Evolutionary conservation across 768 basidiomycete species (phyloP), one percentile per base, ranked within the genome.

Genomic region (Suillus alpinus): DNA sequence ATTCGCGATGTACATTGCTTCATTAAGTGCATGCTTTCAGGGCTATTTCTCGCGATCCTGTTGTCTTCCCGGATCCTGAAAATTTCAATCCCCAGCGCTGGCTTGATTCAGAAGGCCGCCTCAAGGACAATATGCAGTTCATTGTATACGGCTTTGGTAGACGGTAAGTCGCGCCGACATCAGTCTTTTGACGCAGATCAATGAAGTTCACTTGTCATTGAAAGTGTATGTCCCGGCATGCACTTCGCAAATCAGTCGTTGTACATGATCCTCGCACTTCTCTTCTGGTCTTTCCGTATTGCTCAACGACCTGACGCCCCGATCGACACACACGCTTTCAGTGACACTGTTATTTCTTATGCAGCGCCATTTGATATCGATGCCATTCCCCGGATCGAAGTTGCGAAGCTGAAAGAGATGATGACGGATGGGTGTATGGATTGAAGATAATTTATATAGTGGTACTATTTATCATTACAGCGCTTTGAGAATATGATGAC

Each of bases 241-340:
- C 78, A 86, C 68, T 80, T 69, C 29, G 67, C 65, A 3, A 57
- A 75, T 26, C 65, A 69, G 1, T 87, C 87, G 1, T 73, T 88
- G 0, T 86, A 84, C 66, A 75, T 88, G 46, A 87, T 83, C 66
- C 81, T 85, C 0, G 84, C 86, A 0, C 73, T 85, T 16, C 70
- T 85, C 9, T 76, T 86, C 10, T 88, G 86, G 85, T 81, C 86
- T 0, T 88, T 88, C 75, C 77, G 69, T 0, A 75, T 89, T 40
- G 70, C 71, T 9, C 65, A 79, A 31, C 81, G 84, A 62, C 78
- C 81, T 0, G 64, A 70, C 1, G 69, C 75, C 6, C 84, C 84
- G 0, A 86, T 89, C 60, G 82, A 89, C 67, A 76, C 78, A 4
- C 69, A 81, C 37, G 83, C 78, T 0, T 86, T 87, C 68, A 83